Evolutionary conservation across 345 rosid genomes (phyloP).

Genomic region (Firmiana major): DNA sequence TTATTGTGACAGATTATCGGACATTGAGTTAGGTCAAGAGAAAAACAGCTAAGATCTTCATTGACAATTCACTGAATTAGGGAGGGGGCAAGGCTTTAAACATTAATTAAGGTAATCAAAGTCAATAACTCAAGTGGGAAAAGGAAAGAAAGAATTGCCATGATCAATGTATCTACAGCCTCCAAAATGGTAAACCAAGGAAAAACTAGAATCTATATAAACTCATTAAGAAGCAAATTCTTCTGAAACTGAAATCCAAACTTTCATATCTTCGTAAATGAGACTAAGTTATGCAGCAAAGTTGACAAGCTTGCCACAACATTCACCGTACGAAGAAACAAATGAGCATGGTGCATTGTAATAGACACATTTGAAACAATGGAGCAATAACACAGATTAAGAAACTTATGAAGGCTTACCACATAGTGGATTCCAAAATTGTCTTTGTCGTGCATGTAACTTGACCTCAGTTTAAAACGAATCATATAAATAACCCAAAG

Average conservation of each 20-base stretch:
- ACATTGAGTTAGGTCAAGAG: not conserved
- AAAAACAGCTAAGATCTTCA: not conserved
- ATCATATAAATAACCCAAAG: constrained; percentile 92
- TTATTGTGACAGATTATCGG: not conserved
- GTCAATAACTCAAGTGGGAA: not conserved
- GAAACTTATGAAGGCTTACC: constrained; percentile 34
- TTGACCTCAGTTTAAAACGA: constrained; percentile 68
- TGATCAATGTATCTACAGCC: not conserved
- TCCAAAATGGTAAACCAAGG: not conserved
- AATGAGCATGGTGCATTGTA: not conserved
- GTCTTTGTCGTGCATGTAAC: constrained; percentile 90
- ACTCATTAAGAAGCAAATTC: not conserved
- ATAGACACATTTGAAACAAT: not conserved
- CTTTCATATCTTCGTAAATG: no score
- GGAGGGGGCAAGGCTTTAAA: not conserved
- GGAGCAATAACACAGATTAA: not conserved
- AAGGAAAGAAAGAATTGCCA: no score
- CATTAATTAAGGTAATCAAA: not conserved
- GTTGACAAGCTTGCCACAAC: not conserved
- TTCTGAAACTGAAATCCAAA: not conserved
- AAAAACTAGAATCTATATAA: not conserved
- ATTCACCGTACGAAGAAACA: not conserved
- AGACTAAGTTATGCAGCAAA: constrained; percentile 22
- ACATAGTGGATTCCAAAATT: constrained; percentile 75
- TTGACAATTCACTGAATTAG: no score